Evolutionary conservation across 2,329 filamentous ascomycete species (phyloP).

Genomic region (Aspergillus pseudotamarii): DNA sequence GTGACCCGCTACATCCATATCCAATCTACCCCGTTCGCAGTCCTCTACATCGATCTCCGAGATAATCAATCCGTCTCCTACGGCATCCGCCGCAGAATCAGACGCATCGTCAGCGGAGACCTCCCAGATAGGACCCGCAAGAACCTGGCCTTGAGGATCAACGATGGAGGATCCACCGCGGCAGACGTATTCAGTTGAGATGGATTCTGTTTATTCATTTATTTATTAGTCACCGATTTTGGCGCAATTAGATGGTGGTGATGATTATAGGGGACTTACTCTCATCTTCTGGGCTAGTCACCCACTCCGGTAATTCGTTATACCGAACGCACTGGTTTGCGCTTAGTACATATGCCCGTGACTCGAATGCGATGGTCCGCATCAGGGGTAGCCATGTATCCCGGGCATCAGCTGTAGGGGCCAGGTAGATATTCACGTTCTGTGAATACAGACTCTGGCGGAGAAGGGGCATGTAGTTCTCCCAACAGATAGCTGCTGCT

Average conservation of each 20-base stretch:
- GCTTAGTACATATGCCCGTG: slow-evolving; percentile 81
- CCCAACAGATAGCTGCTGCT: slow-evolving; percentile 91
- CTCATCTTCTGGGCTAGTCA: slow-evolving; percentile 37
- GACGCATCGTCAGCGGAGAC: slow-evolving; percentile 36
- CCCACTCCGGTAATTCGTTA: slow-evolving; percentile 61
- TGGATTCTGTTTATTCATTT: background rate
- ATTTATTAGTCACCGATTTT: background rate
- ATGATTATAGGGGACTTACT: background rate
- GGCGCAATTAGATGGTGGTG: no score
- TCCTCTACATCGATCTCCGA: slow-evolving; percentile 85
- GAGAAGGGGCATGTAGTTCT: slow-evolving; percentile 92
- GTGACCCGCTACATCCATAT: slow-evolving; percentile 81
- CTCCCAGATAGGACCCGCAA: slow-evolving; percentile 84
- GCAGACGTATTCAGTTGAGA: slow-evolving; percentile 55
- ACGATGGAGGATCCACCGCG: slow-evolving; percentile 83
- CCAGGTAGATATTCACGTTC: slow-evolving; percentile 88
- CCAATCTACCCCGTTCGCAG: slow-evolving; percentile 77
- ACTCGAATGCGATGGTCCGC: slow-evolving; percentile 78
- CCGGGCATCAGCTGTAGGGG: slow-evolving; percentile 82
- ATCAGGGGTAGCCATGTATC: slow-evolving; percentile 83
- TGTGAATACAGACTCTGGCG: slow-evolving; percentile 83
- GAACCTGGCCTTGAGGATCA: slow-evolving; percentile 74
- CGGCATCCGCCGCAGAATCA: slow-evolving; percentile 52
- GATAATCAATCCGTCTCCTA: slow-evolving; percentile 58
- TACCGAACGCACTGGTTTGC: slow-evolving; percentile 78